These are phyloP conservation scores for Schwanniomyces vanrijiae DNA, from an alignment of 805 yeast species.

Conservation along the genomic window DNA sequence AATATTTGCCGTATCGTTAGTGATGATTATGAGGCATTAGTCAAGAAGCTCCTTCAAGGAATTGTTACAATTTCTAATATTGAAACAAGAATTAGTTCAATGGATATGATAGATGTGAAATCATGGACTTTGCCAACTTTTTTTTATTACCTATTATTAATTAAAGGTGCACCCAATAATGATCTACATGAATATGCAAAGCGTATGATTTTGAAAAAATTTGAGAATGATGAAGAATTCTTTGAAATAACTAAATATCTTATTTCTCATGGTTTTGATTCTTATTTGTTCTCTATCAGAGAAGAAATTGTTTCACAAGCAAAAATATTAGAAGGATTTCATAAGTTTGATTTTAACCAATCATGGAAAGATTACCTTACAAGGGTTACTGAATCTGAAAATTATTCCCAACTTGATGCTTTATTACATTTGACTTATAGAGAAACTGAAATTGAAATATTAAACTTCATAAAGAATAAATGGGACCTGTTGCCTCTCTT, in stretches of 20 bases:
- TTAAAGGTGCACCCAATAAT: conserved; percentile 35
- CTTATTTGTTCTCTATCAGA: conserved; percentile 22
- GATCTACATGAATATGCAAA: conserved; percentile 25
- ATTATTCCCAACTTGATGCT: conserved; percentile 17
- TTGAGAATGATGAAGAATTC: conserved; percentile 16
- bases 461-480: conserved; percentile 12
- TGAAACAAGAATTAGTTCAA: conserved; percentile 22
- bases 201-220: conserved; percentile 17
- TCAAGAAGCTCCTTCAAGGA: conserved; percentile 34
- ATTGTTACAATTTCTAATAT: conserved; percentile 25
- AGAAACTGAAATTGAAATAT: conserved; percentile 13
- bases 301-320: conserved; percentile 14
- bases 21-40: conserved; percentile 23
- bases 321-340: conserved; percentile 9
- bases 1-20: conserved; percentile 13
- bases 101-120: conserved; percentile 18
- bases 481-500: conserved; percentile 24
- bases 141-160: conserved; percentile 30
- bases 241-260: conserved; percentile 21
- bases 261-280: conserved; percentile 22
- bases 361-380: conserved; percentile 20
- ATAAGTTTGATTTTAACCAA: conserved; percentile 12
- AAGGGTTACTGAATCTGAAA: conserved; percentile 8
- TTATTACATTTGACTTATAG: conserved; percentile 6
- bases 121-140: conserved; percentile 32